These are phyloP conservation scores for Tuber aestivum DNA, from an alignment of 495 filamentous ascomycete species.

Conservation along the genomic window DNA sequence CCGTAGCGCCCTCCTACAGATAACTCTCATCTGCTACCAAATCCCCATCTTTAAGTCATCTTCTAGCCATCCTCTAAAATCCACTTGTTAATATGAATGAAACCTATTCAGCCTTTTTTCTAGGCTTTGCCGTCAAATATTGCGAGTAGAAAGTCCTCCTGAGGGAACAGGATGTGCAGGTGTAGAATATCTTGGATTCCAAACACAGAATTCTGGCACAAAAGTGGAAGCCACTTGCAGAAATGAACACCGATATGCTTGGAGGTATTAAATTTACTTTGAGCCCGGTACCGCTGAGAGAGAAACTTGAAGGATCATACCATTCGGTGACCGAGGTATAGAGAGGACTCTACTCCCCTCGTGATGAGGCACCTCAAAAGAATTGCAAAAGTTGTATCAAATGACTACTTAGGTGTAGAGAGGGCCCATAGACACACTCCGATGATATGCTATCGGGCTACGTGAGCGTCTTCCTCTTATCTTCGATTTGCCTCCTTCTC, in stretches of 20 bases:
- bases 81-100: background rate
- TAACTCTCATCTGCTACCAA: background rate
- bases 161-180: background rate
- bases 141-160: background rate
- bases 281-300: background rate
- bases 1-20: background rate
- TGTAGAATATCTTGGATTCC: background rate
- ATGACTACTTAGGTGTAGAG: too few species aligned
- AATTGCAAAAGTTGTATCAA: too few species aligned
- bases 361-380: too few species aligned
- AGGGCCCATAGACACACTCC: too few species aligned
- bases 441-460: too few species aligned
- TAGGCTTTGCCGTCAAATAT: background rate
- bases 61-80: background rate
- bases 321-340: background rate
- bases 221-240: background rate
- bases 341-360: background rate
- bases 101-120: background rate
- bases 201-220: background rate
- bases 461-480: too few species aligned
- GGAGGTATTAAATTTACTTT: background rate
- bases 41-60: background rate
- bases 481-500: too few species aligned
- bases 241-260: background rate
- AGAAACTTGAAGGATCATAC: background rate